These are phyloP conservation scores for Eucalyptus viminalis DNA, from an alignment of 345 rosid species.

Conservation along the genomic window DNA sequence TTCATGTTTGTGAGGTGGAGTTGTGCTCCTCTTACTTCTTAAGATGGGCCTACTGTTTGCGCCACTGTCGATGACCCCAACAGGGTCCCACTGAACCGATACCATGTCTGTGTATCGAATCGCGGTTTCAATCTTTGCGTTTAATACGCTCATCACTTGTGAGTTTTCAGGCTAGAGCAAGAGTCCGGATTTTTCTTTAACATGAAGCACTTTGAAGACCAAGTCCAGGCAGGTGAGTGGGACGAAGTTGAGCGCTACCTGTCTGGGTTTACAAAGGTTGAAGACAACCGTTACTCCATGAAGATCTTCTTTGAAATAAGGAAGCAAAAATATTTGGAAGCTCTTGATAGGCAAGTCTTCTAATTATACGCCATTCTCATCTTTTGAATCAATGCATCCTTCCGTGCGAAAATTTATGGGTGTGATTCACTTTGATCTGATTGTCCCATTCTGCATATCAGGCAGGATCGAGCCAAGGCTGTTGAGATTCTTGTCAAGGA, in stretches of 20 bases:
- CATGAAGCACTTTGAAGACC: conserved; percentile 67
- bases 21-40: neutral
- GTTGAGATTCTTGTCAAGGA: conserved; percentile 80
- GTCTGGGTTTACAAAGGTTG: conserved; percentile 82
- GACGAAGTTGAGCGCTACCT: conserved; percentile 75
- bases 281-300: conserved; percentile 83
- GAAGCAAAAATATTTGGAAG: conserved; percentile 88
- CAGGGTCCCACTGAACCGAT: neutral
- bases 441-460: conserved; percentile 2
- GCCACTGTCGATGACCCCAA: neutral
- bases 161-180: conserved; percentile 24
- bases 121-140: neutral
- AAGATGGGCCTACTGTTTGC: neutral
- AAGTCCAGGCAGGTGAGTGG: conserved; percentile 78
- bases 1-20: neutral
- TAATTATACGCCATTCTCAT: neutral
- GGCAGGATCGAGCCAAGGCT: conserved; percentile 71
- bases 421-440: neutral
- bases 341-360: conserved; percentile 54
- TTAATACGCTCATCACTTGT: neutral
- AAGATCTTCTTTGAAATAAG: conserved; percentile 84
- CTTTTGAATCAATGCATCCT: neutral
- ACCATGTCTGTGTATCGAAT: neutral
- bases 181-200: conserved; percentile 85
- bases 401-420: neutral